A percentile compares a stretch with the other conserved stretches of the same genome.
Evolutionary conservation across 805 yeast genomes (phyloP).

Genomic region (Torulaspora quercuum): DNA sequence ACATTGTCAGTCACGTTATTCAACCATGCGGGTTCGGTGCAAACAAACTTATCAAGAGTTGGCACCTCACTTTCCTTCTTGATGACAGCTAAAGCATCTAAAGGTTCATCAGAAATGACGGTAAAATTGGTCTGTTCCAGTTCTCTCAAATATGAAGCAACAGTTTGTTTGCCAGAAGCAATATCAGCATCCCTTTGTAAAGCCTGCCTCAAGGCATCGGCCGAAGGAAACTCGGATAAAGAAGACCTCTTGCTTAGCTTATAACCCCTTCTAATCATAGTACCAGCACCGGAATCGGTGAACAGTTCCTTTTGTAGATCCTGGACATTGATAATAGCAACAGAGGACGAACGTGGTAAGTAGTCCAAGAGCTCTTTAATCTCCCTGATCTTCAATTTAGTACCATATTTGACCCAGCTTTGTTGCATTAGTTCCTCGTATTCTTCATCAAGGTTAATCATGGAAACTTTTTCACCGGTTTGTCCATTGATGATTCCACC

Average conservation of each 20-base stretch:
- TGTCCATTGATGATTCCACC: slow-evolving; percentile 95
- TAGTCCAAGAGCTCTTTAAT: slow-evolving; percentile 91
- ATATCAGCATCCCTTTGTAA: slow-evolving; percentile 75
- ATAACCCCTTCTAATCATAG: slow-evolving; percentile 95
- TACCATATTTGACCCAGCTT: slow-evolving; percentile 98
- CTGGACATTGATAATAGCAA: slow-evolving; percentile 92
- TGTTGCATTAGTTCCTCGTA: slow-evolving; percentile 86
- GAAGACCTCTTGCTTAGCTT: slow-evolving; percentile 71
- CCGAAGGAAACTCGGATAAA: slow-evolving; percentile 61
- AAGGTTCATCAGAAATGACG: slow-evolving; percentile 92
- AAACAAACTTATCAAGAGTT: slow-evolving; percentile 76
- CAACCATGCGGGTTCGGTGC: slow-evolving; percentile 91
- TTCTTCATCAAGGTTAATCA: slow-evolving; percentile 93
- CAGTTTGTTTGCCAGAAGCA: slow-evolving; percentile 63
- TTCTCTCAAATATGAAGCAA: slow-evolving; percentile 74
- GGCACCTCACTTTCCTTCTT: slow-evolving; percentile 54
- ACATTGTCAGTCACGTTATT: slow-evolving; percentile 95
- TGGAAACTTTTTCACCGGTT: slow-evolving; percentile 84
- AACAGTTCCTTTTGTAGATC: slow-evolving; percentile 95
- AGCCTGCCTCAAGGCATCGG: slow-evolving; percentile 75
- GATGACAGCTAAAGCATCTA: slow-evolving; percentile 90
- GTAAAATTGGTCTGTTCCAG: slow-evolving; percentile 62
- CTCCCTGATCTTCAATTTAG: slow-evolving; percentile 94
- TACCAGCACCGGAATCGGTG: slow-evolving; percentile 99
- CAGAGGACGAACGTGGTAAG: slow-evolving; percentile 95